phyloP scores from a whole-genome alignment of 306 rosid species.

The Prunus kanzakura region DNA sequence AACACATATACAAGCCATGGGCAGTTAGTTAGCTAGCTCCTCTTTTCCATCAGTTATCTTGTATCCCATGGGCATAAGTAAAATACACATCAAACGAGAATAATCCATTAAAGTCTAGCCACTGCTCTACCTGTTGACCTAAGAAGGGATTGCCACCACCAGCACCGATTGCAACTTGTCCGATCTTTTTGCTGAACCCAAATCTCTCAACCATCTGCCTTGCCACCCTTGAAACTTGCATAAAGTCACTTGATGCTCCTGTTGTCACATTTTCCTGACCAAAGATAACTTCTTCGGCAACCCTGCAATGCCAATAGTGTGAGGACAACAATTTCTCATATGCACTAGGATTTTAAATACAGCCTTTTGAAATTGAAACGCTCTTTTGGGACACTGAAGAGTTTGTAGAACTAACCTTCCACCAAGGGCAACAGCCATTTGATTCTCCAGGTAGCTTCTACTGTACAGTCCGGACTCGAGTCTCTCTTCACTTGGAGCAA shows the following conservation, averaged over 20 bases:
- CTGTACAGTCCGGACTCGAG: conserved; percentile 81
- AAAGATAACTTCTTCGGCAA: conserved; percentile 80
- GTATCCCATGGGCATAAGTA: neutral
- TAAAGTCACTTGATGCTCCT: conserved; percentile 95
- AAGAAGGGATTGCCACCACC: conserved; percentile 96
- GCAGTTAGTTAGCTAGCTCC: too few species aligned
- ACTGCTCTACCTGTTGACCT: conserved; percentile 81
- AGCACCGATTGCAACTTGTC: conserved; percentile 88
- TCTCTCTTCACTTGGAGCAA: conserved; percentile 70
- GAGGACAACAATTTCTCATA: neutral
- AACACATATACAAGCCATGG: neutral
- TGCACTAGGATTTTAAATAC: neutral
- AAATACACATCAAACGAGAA: neutral
- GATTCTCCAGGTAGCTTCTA: conserved; percentile 99
- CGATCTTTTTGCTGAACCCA: conserved; percentile 96
- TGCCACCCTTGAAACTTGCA: conserved; percentile 98
- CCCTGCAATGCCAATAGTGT: conserved; percentile 44
- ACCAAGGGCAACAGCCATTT: conserved; percentile 97
- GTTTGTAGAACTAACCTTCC: conserved; percentile 41
- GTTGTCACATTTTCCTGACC: conserved; percentile 86
- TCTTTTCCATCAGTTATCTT: too few species aligned
- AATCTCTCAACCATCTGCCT: conserved; percentile 99
- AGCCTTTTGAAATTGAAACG: neutral
- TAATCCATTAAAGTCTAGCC: neutral
- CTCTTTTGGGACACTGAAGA: neutral